Evolutionary conservation across 2,329 filamentous ascomycete genomes (phyloP), one percentile per base, ranked within the genome.

Genomic region (Grosmannia penicillata): DNA sequence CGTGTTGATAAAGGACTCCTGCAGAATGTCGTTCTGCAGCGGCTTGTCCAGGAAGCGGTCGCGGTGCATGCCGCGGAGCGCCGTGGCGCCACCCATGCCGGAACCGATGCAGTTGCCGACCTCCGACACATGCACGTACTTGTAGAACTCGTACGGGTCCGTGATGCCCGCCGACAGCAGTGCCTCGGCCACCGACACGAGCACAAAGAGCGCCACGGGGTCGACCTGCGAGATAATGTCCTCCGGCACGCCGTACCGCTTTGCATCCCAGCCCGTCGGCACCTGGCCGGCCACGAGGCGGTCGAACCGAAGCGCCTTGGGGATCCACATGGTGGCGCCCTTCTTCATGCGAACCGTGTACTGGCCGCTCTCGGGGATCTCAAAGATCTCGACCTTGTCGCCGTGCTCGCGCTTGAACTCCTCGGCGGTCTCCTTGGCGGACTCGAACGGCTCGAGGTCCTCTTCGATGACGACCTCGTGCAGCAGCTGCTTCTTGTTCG

Each of bases 1-100:
- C 40, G 91, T 98, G 71, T 98, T 98, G 73, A 98, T 96, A 70
- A 98, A 98, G 11, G 91, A 96, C 63, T 98, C 91, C 57, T 98
- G 93, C 13, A 98, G 73, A 56, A 98, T 95, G 56, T 98, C 91
- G 64, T 96, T 98, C 63, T 98, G 93, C 36, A 98, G 75, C 40
- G 89, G 91, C 66, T 87, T 91, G 65, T 98, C 91, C 45, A 96
- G 72, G 75, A 80, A 96, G 43, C 91, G 82, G 59, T 95, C 89
- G 62, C 89, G 91, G 71, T 96, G 94, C 89, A 98, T 98, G 51
- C 89, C 89, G 52, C 86, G 80, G 47, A 98, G 73, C 51, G 91
- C 91, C 51, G 75, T 76, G 44, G 86, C 82, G 63, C 91, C 93
- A 72, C 91, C 91, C 68, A 98, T 94, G 70, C 93, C 91, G 24